Conservation (phyloP, 352 stramenopile genomes). For the Phytopythium oedochilum region DNA sequence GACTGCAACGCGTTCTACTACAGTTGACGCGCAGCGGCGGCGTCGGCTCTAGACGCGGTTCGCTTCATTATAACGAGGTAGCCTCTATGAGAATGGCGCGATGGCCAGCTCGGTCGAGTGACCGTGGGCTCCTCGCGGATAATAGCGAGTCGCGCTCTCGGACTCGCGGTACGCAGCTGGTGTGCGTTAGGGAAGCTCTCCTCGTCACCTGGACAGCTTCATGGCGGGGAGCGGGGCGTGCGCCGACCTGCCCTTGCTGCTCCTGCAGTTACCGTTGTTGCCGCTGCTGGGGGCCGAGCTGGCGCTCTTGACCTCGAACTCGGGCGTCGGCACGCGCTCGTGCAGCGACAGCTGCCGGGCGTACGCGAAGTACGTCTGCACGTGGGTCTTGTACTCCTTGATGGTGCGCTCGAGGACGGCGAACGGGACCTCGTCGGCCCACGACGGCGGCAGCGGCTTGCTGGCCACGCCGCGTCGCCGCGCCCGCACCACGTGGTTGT, state of each 20-base stretch:
- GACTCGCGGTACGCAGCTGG: not conserved
- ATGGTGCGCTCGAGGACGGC: constrained; percentile 41
- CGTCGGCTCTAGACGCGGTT: not conserved
- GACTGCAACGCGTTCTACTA: not conserved
- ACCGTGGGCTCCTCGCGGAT: too few relatives aligned
- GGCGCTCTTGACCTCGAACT: constrained; percentile 40
- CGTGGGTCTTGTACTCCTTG: constrained; percentile 60
- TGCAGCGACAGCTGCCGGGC: constrained; percentile 60
- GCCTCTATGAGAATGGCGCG: not conserved
- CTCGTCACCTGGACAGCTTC: constrained; percentile 2
- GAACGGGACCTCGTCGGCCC: constrained; percentile 41
- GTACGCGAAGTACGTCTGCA: constrained; percentile 63
- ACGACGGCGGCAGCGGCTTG: constrained; percentile 17
- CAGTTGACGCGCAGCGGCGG: too few relatives aligned
- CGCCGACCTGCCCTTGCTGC: not conserved
- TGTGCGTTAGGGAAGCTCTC: too few relatives aligned
- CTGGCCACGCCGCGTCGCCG: constrained; percentile 4
- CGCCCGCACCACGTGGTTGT: constrained; percentile 41
- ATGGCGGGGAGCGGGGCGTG: not conserved
- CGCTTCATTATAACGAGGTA: not conserved
- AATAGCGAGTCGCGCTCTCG: too few relatives aligned
- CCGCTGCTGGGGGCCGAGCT: not conserved
- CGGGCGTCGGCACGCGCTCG: constrained; percentile 53
- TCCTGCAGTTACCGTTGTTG: not conserved
- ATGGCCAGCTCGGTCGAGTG: too few relatives aligned